Conservation (phyloP, 2,329 filamentous ascomycete genomes). For the Aspergillus viridinutans region DNA sequence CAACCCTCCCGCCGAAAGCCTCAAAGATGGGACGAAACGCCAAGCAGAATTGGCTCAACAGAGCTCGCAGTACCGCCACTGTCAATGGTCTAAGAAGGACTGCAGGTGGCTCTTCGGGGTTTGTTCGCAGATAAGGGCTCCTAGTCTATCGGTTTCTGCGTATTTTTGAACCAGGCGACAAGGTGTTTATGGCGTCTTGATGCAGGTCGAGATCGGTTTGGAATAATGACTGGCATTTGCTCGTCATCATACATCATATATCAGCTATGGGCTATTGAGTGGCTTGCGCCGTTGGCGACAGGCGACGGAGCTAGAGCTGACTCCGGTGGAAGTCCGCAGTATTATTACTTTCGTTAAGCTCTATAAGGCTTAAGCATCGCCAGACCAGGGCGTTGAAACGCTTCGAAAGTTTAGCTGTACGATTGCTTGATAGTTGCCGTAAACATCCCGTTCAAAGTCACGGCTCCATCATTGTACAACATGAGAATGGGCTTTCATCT, state of each 20-base stretch:
- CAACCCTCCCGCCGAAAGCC: constrained; percentile 43
- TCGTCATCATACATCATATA: neutral
- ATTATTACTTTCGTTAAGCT: neutral
- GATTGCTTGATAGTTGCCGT: neutral
- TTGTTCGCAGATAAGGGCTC: constrained; percentile 30
- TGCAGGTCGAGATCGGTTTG: neutral
- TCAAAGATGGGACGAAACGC: constrained; percentile 37
- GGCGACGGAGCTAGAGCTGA: neutral
- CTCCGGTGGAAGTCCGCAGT: neutral
- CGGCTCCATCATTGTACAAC: neutral
- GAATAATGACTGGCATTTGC: neutral
- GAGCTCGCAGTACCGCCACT: constrained; percentile 27
- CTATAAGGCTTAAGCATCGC: neutral
- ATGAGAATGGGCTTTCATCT: neutral
- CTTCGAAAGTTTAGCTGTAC: neutral
- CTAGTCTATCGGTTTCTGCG: neutral
- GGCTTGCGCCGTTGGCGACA: neutral
- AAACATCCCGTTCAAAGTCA: neutral
- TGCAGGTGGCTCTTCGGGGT: constrained; percentile 32
- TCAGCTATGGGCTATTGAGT: neutral
- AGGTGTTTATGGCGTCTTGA: neutral
- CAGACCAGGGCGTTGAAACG: neutral
- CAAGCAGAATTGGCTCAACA: constrained; percentile 38
- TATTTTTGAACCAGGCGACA: neutral
- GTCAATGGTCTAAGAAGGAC: constrained; percentile 36